Base-by-base conservation (phyloP, 495 filamentous ascomycete species). In the Tuber melanosporum region DNA sequence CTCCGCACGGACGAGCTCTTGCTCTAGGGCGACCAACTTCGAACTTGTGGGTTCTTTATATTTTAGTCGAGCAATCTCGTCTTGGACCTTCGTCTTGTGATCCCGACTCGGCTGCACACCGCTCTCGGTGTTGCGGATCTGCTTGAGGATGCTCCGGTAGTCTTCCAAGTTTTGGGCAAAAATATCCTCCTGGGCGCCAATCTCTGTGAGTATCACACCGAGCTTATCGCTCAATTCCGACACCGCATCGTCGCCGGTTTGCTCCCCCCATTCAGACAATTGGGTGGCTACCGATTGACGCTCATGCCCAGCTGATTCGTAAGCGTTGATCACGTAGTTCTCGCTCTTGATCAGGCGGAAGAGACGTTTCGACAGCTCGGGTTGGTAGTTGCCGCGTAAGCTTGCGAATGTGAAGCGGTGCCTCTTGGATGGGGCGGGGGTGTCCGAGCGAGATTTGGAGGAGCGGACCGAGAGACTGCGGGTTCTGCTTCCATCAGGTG, bases 221-320 rank as follows among this genome's bases (percentile, higher is more conserved):
- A 99, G 86, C 86, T 98, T 98, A 86, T 98, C 96, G 76, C 91
- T 91, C 75, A 99, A 88, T 83, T 98, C 95, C 14, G 90, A 92
- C 80, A 99, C 86, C 52, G 91, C 90, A 71, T 95, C 94, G 83
- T 99, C 95, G 6, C 88, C 87, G 4, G 94, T 95, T 66, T 91
- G 88, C 84, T 97, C 94, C 73, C 95, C 96, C 96, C 96, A 98
- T 75, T 97, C 95, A 8, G 92, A 94, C n/a, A 99, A 89, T 86
- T 98, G 94, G 3, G 90, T 89, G 14, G 94, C 95, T 81, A 97
- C 92, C 22, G 91, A 89, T 52, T 92, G 85, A 75, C 93, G 92
- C 85, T 95, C 93, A 71, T 90, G 90, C 36, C 89, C 92, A 15
- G 95, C 95, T 1, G 89, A 83, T 85, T 97, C 92, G 84, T 98